Percentiles rank a stretch among this genome's conserved stretches.
These are phyloP conservation scores for Colletotrichum sansevieriae DNA, from an alignment of 2,329 filamentous ascomycete species.

Conservation along the genomic window DNA sequence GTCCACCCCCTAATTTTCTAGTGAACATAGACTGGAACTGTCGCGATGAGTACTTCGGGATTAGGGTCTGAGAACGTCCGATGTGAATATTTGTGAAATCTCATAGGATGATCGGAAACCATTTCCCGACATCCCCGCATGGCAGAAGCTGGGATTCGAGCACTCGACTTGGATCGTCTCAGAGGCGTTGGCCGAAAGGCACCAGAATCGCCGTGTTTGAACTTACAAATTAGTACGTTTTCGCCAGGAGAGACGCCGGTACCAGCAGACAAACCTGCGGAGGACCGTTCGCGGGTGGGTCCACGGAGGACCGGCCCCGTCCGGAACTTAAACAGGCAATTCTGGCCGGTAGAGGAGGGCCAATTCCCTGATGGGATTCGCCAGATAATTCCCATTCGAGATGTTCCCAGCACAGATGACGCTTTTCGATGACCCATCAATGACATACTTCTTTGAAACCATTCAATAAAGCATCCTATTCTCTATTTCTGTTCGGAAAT, in stretches of 20 bases:
- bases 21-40: background rate
- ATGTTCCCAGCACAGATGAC: background rate
- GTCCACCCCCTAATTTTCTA: no score
- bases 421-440: background rate
- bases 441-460: background rate
- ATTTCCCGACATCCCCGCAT: conserved; percentile 27
- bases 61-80: conserved; percentile 2
- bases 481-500: background rate
- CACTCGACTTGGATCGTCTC: background rate
- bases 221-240: background rate
- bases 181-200: background rate
- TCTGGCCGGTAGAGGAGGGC: conserved; percentile 5
- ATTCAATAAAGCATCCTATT: background rate
- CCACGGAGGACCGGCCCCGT: conserved; percentile 22
- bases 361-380: background rate
- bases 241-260: background rate
- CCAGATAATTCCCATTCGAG: conserved; percentile 14
- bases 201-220: conserved; percentile 1
- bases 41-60: conserved; percentile 4
- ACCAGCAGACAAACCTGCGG: background rate
- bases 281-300: background rate
- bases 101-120: conserved; percentile 30
- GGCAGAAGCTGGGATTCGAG: background rate
- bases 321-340: conserved; percentile 27
- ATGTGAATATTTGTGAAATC: background rate